Evolutionary conservation across 495 filamentous ascomycete genomes (phyloP), one percentile per base, ranked within the genome.

Genomic region (Aspergillus ellipticus): DNA sequence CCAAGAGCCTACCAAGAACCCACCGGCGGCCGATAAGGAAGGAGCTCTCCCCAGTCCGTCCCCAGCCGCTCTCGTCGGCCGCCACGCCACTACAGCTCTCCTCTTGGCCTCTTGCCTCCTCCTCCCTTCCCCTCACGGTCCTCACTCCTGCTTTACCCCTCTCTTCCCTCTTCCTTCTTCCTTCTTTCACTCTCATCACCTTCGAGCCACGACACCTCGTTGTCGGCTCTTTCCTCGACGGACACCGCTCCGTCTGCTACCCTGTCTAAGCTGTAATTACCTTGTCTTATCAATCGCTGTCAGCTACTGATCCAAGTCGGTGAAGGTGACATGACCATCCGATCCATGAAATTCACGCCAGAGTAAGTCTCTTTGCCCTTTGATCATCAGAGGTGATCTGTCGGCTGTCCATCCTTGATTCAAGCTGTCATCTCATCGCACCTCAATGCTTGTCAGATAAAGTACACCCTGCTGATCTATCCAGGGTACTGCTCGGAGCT

Each of bases 401-500:
- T n/a, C n/a, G n/a, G n/a, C n/a, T n/a, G n/a, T n/a, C n/a, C n/a
- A n/a, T n/a, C n/a, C n/a, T n/a, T n/a, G n/a, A n/a, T n/a, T n/a
- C n/a, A n/a, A n/a, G n/a, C n/a, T n/a, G n/a, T n/a, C 35, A 28
- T 22, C 28, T 48, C 13, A 39, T 21, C n/a, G n/a, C n/a, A n/a
- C n/a, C n/a, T n/a, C n/a, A n/a, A n/a, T n/a, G n/a, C n/a, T n/a
- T n/a, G n/a, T n/a, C 3, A 28, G 15, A n/a, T 4, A 13, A 37
- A 42, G 17, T 56, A 22, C 16, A 3, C 33, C 41, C n/a, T 51
- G 46, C 51, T 69, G 48, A 65, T 49, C 21, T 33, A 37, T 53
- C 2, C 33, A 80, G 77, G 67, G 87, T 92, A 35, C 82, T 97
- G 51, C 83, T 97, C 62, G 85, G 85, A 62, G 90, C 91, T 13